Percentiles rank a stretch among this genome's conserved stretches.
phyloP scores from a whole-genome alignment of 2,329 filamentous ascomycete species.

The Fusarium coicis region DNA sequence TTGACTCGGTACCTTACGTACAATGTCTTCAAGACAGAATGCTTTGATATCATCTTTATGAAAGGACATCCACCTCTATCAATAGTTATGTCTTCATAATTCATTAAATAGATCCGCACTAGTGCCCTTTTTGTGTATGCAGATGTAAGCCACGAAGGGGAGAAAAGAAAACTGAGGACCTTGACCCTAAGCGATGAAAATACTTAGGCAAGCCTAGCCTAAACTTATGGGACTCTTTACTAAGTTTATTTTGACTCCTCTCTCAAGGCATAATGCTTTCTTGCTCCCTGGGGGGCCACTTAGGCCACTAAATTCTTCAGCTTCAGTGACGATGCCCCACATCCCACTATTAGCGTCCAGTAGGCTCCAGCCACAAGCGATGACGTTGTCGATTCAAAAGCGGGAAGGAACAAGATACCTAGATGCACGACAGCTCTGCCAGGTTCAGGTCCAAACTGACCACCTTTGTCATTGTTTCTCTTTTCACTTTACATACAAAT shows the following conservation, averaged over 20 bases:
- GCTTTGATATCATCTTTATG: background rate
- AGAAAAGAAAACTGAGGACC: background rate
- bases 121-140: background rate
- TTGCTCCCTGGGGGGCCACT: background rate
- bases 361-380: slow-evolving; percentile 47
- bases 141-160: background rate
- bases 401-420: slow-evolving; percentile 28
- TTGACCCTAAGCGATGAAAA: background rate
- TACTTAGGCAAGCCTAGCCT: background rate
- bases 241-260: background rate
- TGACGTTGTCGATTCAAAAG: slow-evolving; percentile 50
- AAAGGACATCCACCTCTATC: background rate
- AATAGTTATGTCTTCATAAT: slow-evolving; percentile 19
- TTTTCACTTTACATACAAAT: slow-evolving; percentile 26
- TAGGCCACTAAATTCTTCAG: slow-evolving; percentile 17
- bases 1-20: background rate
- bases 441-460: slow-evolving; percentile 42
- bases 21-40: background rate
- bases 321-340: background rate
- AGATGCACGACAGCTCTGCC: slow-evolving; percentile 37
- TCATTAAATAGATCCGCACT: slow-evolving; percentile 7
- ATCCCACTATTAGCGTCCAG: slow-evolving; percentile 25
- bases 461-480: slow-evolving; percentile 43
- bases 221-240: background rate
- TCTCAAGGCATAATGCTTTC: background rate